Base-by-base conservation (phyloP, 106 monocot species). In the Xerophyta viscosa region DNA sequence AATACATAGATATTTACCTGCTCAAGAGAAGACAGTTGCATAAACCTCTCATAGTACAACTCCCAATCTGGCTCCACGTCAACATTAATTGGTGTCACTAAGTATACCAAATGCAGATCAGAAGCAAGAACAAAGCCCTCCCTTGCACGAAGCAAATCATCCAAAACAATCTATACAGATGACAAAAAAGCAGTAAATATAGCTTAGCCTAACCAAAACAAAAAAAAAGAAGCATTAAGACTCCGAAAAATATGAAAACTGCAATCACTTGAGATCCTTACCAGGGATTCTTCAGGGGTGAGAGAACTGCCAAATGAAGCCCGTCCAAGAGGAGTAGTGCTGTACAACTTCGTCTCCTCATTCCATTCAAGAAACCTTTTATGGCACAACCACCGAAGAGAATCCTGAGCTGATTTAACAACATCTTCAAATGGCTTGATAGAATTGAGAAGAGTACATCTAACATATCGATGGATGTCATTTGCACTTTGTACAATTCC, bases 51-150 rank as follows among this genome's bases (percentile, higher is more conserved):
- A 77, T 98, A 98, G 54, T 98, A 98, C 27, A 90, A 46, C 48
- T 98, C 89, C 98, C 98, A 98, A 60, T 98, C 90, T 41, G 98
- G 98, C 66, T 90, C 86, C 54, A 98, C 68, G 51, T 90, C 90
- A 48, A 90, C 82, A 80, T 90, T 98, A 54, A 98, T 98, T 4
- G 98, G 98, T 51, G 98, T 98, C 22, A 98, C 90, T 46, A 98
- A 65, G 60, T 86, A 98, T 51, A 98, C 90, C 58, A 98, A 56
- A 69, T 98, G 98, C 64, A 98, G 64, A 86, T 98, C 90, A 67
- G 90, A 98, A 61, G 98, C 83, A 65, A 98, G 82, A 42, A 98
- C 86, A 71, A 98, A 90, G 26, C 90, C 98, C 74, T 98, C 98
- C 46, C 98, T 89, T 66, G 98, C 98, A 59, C 98, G 82, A 30